Percentiles rank a stretch among this genome's conserved stretches.
Conservation (phyloP, 192 early-diverging fungal species). For the Dissophora ornata region DNA sequence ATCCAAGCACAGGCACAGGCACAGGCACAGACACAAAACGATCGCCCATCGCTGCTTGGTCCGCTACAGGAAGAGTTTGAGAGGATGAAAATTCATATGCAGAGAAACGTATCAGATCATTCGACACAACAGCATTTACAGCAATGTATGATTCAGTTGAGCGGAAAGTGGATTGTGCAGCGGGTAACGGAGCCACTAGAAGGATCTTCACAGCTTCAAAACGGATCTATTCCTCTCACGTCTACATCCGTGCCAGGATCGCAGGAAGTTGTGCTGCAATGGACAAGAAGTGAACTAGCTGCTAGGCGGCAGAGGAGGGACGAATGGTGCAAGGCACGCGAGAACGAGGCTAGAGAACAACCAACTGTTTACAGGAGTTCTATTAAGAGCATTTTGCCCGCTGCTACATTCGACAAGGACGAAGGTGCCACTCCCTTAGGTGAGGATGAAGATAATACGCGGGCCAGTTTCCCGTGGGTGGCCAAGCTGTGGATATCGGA, state of each 20-base stretch:
- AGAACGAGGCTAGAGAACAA: not conserved
- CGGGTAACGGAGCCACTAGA: not conserved
- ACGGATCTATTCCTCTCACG: too few relatives aligned
- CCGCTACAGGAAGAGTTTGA: constrained; percentile 45
- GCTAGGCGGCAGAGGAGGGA: constrained; percentile 1
- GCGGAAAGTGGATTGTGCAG: constrained; percentile 33
- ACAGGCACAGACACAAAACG: not conserved
- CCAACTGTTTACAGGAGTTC: constrained; percentile 13
- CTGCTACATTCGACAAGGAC: not conserved
- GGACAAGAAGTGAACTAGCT: constrained; percentile 30
- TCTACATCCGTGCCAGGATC: not conserved
- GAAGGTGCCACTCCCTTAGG: too few relatives aligned
- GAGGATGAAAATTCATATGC: constrained; percentile 47
- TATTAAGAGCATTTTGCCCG: constrained; percentile 7
- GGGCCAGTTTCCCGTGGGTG: constrained; percentile 37
- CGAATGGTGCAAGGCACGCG: not conserved
- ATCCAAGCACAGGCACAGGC: too few relatives aligned
- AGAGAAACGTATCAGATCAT: constrained; percentile 61
- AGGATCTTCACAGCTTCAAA: too few relatives aligned
- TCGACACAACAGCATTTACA: constrained; percentile 60
- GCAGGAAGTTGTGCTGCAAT: constrained; percentile 14
- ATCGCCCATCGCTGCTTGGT: not conserved
- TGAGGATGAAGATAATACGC: too few relatives aligned
- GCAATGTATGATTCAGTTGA: constrained; percentile 46
- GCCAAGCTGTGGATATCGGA: constrained; percentile 43